Percentiles rank a stretch among this genome's conserved stretches.
Conservation (phyloP, 2,329 filamentous ascomycete genomes). For the Cordyceps cicadae region DNA sequence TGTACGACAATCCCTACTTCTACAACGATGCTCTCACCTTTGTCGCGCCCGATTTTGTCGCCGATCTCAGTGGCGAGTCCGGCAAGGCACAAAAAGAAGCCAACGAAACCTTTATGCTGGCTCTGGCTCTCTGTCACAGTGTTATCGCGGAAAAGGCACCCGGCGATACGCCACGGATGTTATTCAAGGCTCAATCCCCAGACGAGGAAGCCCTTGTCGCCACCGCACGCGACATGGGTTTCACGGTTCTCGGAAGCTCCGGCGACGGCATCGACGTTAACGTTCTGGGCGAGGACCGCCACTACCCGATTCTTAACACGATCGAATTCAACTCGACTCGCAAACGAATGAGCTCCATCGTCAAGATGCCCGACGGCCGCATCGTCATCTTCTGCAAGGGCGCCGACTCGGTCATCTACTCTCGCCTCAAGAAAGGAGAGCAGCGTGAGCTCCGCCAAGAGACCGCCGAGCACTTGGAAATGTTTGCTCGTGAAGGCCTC, state of each 20-base stretch:
- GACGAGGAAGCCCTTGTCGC: constrained; percentile 92
- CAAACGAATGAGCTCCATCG: constrained; percentile 96
- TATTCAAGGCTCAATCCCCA: constrained; percentile 95
- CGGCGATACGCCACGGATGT: constrained; percentile 82
- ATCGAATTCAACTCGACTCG: constrained; percentile 96
- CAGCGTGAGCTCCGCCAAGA: constrained; percentile 73
- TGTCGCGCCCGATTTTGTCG: constrained; percentile 79
- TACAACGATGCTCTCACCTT: constrained; percentile 88
- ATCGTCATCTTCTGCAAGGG: constrained; percentile 96
- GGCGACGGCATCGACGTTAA: constrained; percentile 79
- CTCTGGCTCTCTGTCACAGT: constrained; percentile 89
- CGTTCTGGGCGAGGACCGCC: constrained; percentile 73
- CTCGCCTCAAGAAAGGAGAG: constrained; percentile 74
- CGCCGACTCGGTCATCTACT: constrained; percentile 95
- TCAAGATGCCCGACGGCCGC: constrained; percentile 83
- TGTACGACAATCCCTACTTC: constrained; percentile 86
- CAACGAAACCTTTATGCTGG: constrained; percentile 88
- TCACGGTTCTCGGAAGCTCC: constrained; percentile 76
- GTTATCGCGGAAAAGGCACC: constrained; percentile 86
- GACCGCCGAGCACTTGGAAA: constrained; percentile 90
- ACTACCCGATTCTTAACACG: constrained; percentile 84
- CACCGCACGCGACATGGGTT: constrained; percentile 90
- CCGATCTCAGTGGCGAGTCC: constrained; percentile 70
- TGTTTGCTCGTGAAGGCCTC: constrained; percentile 92
- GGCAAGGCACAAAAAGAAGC: constrained; percentile 68